These are phyloP conservation scores for Penicillium psychrosexuale DNA, from an alignment of 2,329 filamentous ascomycete genomes.

Conservation along the genomic window DNA sequence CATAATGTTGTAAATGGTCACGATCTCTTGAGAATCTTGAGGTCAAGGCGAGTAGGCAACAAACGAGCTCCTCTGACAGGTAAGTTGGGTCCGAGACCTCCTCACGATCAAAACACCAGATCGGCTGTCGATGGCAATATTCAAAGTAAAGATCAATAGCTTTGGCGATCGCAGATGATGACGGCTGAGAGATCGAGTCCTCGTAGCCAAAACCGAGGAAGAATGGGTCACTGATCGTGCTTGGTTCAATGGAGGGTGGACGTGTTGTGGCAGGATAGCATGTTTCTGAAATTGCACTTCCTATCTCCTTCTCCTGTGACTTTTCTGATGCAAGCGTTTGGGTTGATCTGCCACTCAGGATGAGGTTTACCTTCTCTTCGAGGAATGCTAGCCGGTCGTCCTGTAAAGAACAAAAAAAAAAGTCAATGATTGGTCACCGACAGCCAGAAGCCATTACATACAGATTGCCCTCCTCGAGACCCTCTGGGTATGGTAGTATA, in stretches of 20 bases:
- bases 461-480: conserved; percentile 46
- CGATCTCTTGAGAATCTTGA: conserved; percentile 31
- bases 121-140: conserved; percentile 38
- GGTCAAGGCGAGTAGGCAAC: conserved; percentile 34
- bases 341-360: conserved; percentile 42
- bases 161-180: conserved; percentile 22
- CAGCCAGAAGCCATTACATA: conserved; percentile 25
- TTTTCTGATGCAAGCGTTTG: conserved; percentile 19
- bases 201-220: conserved; percentile 25
- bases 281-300: conserved; percentile 12
- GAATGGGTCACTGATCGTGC: conserved; percentile 20
- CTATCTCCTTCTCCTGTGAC: background rate
- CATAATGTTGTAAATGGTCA: conserved; percentile 33
- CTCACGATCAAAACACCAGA: conserved; percentile 38
- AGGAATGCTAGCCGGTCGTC: conserved; percentile 52
- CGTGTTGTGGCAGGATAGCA: conserved; percentile 17
- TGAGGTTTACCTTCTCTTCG: conserved; percentile 53
- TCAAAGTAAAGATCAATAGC: conserved; percentile 36
- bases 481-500: conserved; percentile 41
- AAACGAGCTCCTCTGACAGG: conserved; percentile 34
- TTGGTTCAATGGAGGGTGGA: conserved; percentile 20
- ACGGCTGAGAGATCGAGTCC: conserved; percentile 22
- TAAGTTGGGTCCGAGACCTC: conserved; percentile 29
- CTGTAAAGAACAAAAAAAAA: conserved; percentile 26
- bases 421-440: conserved; percentile 2